phyloP scores from a whole-genome alignment of 345 rosid genomes.

The Eucalyptus polybractea region DNA sequence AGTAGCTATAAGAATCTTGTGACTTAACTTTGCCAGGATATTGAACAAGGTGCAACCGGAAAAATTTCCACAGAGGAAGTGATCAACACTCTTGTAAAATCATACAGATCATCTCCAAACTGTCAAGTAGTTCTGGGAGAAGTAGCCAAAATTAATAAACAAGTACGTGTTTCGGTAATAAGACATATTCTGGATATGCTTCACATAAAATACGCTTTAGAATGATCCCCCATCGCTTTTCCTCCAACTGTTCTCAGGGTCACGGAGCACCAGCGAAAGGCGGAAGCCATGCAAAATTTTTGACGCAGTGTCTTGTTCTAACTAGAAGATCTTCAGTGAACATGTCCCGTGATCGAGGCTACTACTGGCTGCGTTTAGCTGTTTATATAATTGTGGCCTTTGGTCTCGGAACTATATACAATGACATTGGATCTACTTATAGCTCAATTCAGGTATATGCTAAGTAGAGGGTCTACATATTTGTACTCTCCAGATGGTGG shows the following conservation, averaged over 20 bases:
- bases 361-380: not conserved
- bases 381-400: not conserved
- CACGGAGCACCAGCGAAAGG: not conserved
- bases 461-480: not conserved
- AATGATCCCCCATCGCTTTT: not conserved
- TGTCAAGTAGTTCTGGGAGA: slow-evolving; percentile 12
- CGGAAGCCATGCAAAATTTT: not conserved
- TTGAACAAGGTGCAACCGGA: slow-evolving; percentile 18
- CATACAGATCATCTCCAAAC: slow-evolving; percentile 20
- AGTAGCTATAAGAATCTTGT: not conserved
- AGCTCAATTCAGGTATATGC: not conserved
- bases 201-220: not conserved
- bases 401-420: not conserved
- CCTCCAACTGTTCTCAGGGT: not conserved
- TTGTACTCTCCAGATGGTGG: not conserved
- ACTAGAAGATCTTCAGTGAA: not conserved
- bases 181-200: not conserved
- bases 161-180: not conserved
- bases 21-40: slow-evolving; percentile 12
- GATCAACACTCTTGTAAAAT: slow-evolving; percentile 12
- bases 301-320: not conserved
- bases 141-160: slow-evolving; percentile 13
- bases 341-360: not conserved
- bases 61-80: slow-evolving; percentile 18
- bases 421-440: not conserved